Percentiles rank a stretch among this genome's conserved stretches.
These are phyloP conservation scores for Mycena amicta DNA, from an alignment of 768 basidiomycete species.

Conservation along the genomic window DNA sequence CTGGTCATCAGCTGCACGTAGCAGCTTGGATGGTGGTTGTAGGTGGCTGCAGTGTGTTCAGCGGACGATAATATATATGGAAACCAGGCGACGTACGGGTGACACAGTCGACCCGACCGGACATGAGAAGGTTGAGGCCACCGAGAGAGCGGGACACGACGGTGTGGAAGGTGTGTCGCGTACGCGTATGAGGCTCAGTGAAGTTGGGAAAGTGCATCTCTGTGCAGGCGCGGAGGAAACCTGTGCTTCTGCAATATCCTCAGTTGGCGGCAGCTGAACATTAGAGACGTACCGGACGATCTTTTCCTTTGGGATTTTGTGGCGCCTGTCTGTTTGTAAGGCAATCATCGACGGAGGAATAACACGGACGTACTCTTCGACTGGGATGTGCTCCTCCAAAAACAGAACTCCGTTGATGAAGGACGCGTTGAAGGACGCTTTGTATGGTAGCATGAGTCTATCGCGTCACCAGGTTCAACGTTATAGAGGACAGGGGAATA, in stretches of 20 bases:
- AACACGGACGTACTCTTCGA: too few species aligned
- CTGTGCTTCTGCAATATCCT: not conserved
- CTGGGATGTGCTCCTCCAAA: slow-evolving; percentile 4
- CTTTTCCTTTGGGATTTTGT: not conserved
- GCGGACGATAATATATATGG: too few species aligned
- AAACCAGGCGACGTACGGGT: too few species aligned
- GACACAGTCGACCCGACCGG: slow-evolving; percentile 19
- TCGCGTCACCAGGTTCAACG: not conserved
- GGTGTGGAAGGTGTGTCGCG: slow-evolving; percentile 10
- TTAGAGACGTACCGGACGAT: not conserved
- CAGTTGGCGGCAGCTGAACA: not conserved
- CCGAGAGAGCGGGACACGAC: slow-evolving; percentile 18
- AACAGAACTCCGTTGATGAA: slow-evolving; percentile 17
- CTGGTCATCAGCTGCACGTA: slow-evolving; percentile 20
- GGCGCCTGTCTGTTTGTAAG: not conserved
- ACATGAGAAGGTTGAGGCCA: slow-evolving; percentile 21
- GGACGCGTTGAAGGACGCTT: slow-evolving; percentile 14
- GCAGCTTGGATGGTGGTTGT: slow-evolving; percentile 1
- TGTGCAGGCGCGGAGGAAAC: slow-evolving; percentile 13
- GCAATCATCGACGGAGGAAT: too few species aligned
- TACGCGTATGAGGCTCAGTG: not conserved
- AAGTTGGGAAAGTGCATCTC: slow-evolving; percentile 1
- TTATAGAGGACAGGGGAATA: not conserved
- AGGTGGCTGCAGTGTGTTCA: not conserved
- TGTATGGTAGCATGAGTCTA: slow-evolving; percentile 18